Evolutionary conservation across 116 monocot species (phyloP).

Genomic region (Dioscorea cayenensis): DNA sequence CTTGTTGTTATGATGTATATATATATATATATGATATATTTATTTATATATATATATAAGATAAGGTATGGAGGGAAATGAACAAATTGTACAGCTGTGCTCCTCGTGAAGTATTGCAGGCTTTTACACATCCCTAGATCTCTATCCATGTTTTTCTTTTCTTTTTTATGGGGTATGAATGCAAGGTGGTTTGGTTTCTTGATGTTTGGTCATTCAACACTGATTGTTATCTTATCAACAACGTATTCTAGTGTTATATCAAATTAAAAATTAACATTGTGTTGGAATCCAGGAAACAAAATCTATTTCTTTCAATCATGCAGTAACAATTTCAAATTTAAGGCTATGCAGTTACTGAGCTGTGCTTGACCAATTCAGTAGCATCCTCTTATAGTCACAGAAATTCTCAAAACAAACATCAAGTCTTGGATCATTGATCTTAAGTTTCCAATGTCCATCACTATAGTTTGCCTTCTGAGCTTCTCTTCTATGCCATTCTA

Average conservation of each 20-base stretch:
- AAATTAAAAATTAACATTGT: no score
- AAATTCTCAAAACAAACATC: constrained; percentile 39
- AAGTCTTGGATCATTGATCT: constrained; percentile 37
- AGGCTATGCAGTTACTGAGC: constrained; percentile 4
- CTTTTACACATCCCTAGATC: constrained; percentile 63
- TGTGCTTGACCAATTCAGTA: constrained; percentile 35
- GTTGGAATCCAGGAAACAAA: constrained; percentile 1
- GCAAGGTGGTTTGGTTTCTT: not conserved
- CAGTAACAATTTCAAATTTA: no score
- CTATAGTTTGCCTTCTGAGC: constrained; percentile 49
- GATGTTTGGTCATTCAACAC: not conserved
- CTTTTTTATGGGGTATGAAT: not conserved
- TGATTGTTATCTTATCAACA: not conserved
- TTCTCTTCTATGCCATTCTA: constrained; percentile 54
- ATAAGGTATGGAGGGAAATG: constrained; percentile 30
- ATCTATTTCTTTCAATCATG: not conserved
- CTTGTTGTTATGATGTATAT: not conserved
- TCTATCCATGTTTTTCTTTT: constrained; percentile 17
- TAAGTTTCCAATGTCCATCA: constrained; percentile 52
- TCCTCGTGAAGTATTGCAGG: constrained; percentile 67
- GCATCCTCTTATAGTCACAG: constrained; percentile 55
- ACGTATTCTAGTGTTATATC: no score
- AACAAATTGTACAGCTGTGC: constrained; percentile 51
- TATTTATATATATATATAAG: constrained; percentile 5
- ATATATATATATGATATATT: not conserved